Evolutionary conservation across 108 stramenopile genomes (phyloP).

Genomic region (Cyclotella cryptica): DNA sequence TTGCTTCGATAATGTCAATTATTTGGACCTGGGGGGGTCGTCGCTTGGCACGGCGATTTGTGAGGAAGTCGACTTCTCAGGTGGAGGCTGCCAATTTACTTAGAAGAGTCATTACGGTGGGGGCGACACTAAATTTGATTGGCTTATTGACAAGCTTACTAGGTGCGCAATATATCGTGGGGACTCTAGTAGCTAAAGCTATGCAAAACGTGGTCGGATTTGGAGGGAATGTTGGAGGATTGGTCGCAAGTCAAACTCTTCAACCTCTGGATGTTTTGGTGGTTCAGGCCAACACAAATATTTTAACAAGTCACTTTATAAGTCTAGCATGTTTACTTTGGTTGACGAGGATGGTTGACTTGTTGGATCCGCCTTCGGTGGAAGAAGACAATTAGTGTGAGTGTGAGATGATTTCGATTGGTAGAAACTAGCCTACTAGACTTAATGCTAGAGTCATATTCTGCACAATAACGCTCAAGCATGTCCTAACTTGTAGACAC

Average conservation of each 20-base stretch:
- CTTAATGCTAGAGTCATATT: too few species aligned
- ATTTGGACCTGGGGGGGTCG: slow-evolving; percentile 89
- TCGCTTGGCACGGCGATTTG: slow-evolving; percentile 69
- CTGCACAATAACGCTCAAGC: too few species aligned
- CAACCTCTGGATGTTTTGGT: slow-evolving; percentile 91
- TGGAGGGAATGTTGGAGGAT: slow-evolving; percentile 47
- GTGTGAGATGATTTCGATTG: too few species aligned
- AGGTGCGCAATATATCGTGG: slow-evolving; percentile 91
- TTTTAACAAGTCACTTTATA: slow-evolving; percentile 88
- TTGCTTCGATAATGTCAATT: slow-evolving; percentile 57
- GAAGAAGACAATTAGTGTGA: slow-evolving; percentile 49
- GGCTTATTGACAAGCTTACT: slow-evolving; percentile 86
- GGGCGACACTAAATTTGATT: slow-evolving; percentile 75
- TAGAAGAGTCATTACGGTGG: slow-evolving; percentile 74
- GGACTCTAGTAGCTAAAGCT: slow-evolving; percentile 87
- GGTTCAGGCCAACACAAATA: slow-evolving; percentile 95
- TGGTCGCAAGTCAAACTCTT: slow-evolving; percentile 55
- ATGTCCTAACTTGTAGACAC: too few species aligned
- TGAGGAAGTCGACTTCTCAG: slow-evolving; percentile 51
- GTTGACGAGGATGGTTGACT: slow-evolving; percentile 62
- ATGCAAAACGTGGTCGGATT: slow-evolving; percentile 52
- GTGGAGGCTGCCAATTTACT: slow-evolving; percentile 76
- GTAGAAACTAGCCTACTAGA: too few species aligned
- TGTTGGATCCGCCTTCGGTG: slow-evolving; percentile 73
- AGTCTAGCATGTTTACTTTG: slow-evolving; percentile 78